These are phyloP conservation scores for Pythium dissotocum DNA, from an alignment of 352 stramenopile genomes.

Conservation along the genomic window DNA sequence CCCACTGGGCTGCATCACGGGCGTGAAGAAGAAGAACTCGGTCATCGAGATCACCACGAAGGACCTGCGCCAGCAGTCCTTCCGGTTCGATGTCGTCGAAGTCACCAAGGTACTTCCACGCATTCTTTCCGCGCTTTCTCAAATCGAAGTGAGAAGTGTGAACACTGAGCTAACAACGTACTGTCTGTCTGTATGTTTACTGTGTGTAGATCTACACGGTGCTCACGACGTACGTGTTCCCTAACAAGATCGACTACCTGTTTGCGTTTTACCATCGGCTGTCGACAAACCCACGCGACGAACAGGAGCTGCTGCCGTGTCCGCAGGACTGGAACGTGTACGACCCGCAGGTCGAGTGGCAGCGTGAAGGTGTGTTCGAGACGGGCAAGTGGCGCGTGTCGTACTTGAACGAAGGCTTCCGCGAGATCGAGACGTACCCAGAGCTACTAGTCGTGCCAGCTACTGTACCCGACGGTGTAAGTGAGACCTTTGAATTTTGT, in stretches of 20 bases:
- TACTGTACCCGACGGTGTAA: conserved; percentile 86
- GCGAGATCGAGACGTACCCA: conserved; percentile 92
- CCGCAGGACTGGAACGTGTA: conserved; percentile 74
- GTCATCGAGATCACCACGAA: conserved; percentile 81
- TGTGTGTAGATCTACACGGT: conserved; percentile 67
- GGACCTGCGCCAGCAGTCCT: conserved; percentile 72
- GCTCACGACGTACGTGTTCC: conserved; percentile 82
- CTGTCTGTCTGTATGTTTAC: not conserved
- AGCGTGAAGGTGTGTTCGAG: conserved; percentile 71
- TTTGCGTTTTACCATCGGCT: conserved; percentile 85
- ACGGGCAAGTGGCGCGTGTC: conserved; percentile 67
- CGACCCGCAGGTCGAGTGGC: conserved; percentile 60
- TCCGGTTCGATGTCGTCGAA: conserved; percentile 75
- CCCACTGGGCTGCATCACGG: conserved; percentile 67
- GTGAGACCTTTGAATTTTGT: not conserved
- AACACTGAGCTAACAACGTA: not conserved
- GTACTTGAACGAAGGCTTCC: conserved; percentile 69
- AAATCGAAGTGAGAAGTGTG: no score
- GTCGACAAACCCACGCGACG: conserved; percentile 42
- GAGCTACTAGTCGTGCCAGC: conserved; percentile 92
- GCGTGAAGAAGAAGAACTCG: conserved; percentile 80
- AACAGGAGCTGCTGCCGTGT: conserved; percentile 55
- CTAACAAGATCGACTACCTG: conserved; percentile 80
- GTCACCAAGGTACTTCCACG: conserved; percentile 46
- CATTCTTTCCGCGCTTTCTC: no score